Percentiles rank a stretch among this genome's conserved stretches.
Conservation (phyloP, 1,139 yeast genomes). For the Sugiyamaella neomexicana region DNA sequence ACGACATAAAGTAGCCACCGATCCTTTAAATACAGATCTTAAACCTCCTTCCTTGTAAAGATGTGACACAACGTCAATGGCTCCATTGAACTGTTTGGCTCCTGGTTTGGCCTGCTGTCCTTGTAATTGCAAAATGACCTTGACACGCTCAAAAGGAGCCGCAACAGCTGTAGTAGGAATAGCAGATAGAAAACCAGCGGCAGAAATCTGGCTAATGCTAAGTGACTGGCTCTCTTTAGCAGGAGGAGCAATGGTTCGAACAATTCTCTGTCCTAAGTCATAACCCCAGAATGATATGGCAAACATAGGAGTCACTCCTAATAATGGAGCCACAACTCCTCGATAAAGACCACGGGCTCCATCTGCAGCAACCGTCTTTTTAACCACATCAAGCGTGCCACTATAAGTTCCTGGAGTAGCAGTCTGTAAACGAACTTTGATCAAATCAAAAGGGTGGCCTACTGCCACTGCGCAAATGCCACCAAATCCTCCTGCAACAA, state of each 20-base stretch:
- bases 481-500: conserved; percentile 88
- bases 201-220: conserved; percentile 68
- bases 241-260: conserved; percentile 47
- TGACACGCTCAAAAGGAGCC: conserved; percentile 95
- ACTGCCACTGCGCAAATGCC: conserved; percentile 84
- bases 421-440: conserved; percentile 84
- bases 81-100: conserved; percentile 49
- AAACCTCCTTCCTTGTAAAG: conserved; percentile 82
- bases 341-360: conserved; percentile 80
- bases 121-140: conserved; percentile 88
- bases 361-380: conserved; percentile 65
- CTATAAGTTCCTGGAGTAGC: conserved; percentile 55
- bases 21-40: conserved; percentile 83
- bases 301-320: conserved; percentile 98
- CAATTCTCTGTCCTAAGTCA: conserved; percentile 83
- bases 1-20: conserved; percentile 87
- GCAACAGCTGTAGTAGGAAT: conserved; percentile 93
- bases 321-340: conserved; percentile 84
- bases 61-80: conserved; percentile 61
- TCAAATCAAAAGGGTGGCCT: conserved; percentile 94
- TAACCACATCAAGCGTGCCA: conserved; percentile 65
- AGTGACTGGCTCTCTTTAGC: conserved; percentile 46
- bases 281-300: conserved; percentile 99
- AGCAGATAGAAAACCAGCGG: conserved; percentile 96
- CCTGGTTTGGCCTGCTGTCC: conserved; percentile 46